Evolutionary conservation across 371 early-diverging fungal genomes (phyloP).

Genomic region (Mucor indicus): DNA sequence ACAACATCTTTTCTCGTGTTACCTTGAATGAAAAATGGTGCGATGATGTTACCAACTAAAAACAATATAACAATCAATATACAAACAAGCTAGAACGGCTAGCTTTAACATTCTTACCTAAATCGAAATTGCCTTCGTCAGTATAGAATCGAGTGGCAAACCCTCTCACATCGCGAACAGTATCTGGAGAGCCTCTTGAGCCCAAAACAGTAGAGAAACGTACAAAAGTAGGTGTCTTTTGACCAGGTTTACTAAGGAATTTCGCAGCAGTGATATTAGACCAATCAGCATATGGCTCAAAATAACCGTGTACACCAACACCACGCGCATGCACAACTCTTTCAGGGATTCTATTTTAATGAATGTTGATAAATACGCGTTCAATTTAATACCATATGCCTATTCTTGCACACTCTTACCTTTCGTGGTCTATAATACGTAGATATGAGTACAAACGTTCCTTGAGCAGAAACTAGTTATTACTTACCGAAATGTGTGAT

Average conservation of each 20-base stretch:
- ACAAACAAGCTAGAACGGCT: no score
- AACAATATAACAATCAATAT: no score
- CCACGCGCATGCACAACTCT: constrained; percentile 57
- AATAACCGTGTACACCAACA: constrained; percentile 53
- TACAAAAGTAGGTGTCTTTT: constrained; percentile 53
- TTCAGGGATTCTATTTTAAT: constrained; percentile 46
- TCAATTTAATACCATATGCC: not conserved
- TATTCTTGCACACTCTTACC: not conserved
- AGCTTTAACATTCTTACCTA: constrained; percentile 4
- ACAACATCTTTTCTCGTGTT: not conserved
- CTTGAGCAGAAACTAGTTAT: not conserved
- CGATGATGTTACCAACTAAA: constrained; percentile 44
- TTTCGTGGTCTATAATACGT: constrained; percentile 21
- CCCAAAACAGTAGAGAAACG: constrained; percentile 61
- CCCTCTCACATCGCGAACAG: constrained; percentile 56
- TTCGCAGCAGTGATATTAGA: constrained; percentile 45
- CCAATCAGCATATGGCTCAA: constrained; percentile 43
- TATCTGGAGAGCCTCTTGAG: constrained; percentile 46
- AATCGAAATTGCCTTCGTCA: constrained; percentile 54
- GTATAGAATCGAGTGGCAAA: constrained; percentile 64
- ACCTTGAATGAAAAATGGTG: constrained; percentile 48
- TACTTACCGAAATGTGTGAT: constrained; percentile 52
- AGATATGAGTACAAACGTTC: not conserved
- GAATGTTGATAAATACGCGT: not conserved
- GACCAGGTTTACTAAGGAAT: constrained; percentile 31